These are phyloP conservation scores for Lentinula boryana DNA, from an alignment of 768 basidiomycete species.

Conservation along the genomic window DNA sequence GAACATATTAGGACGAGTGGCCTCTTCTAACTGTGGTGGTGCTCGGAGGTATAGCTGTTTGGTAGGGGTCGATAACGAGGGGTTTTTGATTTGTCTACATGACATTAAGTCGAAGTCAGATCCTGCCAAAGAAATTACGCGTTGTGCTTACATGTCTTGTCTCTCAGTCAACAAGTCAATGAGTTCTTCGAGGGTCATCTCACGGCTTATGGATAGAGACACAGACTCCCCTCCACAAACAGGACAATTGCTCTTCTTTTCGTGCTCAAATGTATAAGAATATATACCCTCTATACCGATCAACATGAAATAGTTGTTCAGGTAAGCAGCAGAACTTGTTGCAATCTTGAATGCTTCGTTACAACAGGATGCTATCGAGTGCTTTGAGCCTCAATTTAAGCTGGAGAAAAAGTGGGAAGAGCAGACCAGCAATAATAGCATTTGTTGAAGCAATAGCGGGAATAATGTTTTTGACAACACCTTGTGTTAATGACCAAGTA, in stretches of 20 bases:
- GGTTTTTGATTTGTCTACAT: constrained; percentile 91
- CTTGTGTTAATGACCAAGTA: constrained; percentile 96
- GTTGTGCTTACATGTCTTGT: constrained; percentile 74
- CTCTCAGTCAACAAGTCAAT: constrained; percentile 85
- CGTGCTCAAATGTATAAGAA: constrained; percentile 95
- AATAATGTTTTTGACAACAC: constrained; percentile 99
- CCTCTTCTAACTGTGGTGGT: constrained; percentile 84
- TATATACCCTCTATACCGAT: constrained; percentile 96
- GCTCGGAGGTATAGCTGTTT: constrained; percentile 89
- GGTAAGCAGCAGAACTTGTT: constrained; percentile 87
- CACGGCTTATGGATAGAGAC: constrained; percentile 62
- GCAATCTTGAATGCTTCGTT: constrained; percentile 99
- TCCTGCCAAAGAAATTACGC: not conserved
- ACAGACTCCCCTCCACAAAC: constrained; percentile 93
- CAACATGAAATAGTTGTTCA: constrained; percentile 98
- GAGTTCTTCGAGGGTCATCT: constrained; percentile 77
- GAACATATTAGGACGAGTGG: constrained; percentile 86
- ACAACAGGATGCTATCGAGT: constrained; percentile 80
- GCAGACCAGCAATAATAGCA: constrained; percentile 89
- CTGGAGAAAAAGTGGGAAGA: not conserved
- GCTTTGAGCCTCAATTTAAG: constrained; percentile 6
- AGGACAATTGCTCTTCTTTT: constrained; percentile 89
- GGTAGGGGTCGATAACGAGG: constrained; percentile 75
- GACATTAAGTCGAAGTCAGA: constrained; percentile 6
- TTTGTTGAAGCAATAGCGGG: constrained; percentile 99